A percentile compares a stretch with the other conserved stretches of the same genome.
phyloP scores from a whole-genome alignment of 495 filamentous ascomycete genomes.

The Cercophora scortea region DNA sequence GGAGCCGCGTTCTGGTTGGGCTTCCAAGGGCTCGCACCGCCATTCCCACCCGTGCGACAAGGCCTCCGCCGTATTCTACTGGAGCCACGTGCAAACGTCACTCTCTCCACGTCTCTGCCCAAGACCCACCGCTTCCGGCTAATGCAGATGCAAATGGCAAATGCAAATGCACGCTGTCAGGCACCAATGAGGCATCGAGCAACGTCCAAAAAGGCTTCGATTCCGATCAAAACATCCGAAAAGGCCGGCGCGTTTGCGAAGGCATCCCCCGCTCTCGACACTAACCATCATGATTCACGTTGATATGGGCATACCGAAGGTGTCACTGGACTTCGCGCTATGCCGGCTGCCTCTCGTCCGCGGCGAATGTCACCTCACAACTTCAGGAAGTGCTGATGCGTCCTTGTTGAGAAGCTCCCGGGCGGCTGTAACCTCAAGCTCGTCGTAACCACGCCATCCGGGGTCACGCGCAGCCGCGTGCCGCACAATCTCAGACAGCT shows the following conservation, averaged over 20 bases:
- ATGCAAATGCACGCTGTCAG: background rate
- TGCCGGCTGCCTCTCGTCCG: constrained; percentile 3
- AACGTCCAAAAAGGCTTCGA: constrained; percentile 1
- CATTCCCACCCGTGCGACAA: constrained; percentile 9
- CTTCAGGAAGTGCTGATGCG: constrained; percentile 14
- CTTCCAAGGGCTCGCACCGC: constrained; percentile 17
- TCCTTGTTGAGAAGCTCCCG: constrained; percentile 56
- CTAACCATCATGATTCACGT: constrained; percentile 19
- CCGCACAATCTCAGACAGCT: constrained; percentile 68
- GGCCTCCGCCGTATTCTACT: constrained; percentile 12
- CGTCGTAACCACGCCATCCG: constrained; percentile 65
- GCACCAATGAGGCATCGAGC: constrained; percentile 15
- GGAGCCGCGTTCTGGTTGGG: constrained; percentile 22
- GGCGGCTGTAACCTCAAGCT: constrained; percentile 70
- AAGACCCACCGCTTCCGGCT: constrained; percentile 23
- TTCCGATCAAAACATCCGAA: constrained; percentile 1
- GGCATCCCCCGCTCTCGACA: background rate
- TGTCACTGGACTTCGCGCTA: constrained; percentile 19
- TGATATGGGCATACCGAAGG: constrained; percentile 12
- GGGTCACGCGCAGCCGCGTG: constrained; percentile 48
- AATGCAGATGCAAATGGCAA: constrained; percentile 7
- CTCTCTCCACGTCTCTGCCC: constrained; percentile 20
- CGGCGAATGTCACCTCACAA: constrained; percentile 24
- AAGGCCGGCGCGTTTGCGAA: background rate
- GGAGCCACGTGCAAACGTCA: constrained; percentile 26